A percentile compares a stretch with the other conserved stretches of the same genome.
Evolutionary conservation across 345 rosid genomes (phyloP).

Genomic region (Ceriops decandra): DNA sequence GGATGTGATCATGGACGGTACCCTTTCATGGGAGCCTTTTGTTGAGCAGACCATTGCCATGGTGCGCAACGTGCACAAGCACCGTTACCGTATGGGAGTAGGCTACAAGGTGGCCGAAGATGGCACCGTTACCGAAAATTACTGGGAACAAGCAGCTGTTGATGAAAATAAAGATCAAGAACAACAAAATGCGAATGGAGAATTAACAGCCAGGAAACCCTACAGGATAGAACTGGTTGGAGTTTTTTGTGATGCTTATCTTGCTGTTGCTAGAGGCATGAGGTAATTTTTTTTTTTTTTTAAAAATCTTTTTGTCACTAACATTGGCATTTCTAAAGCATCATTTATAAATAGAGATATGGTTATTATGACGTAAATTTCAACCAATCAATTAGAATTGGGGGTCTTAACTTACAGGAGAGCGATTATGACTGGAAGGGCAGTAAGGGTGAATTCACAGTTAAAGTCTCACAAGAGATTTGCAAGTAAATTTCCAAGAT

Average conservation of each 20-base stretch:
- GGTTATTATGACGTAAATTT: too few relatives aligned
- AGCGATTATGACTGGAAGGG: constrained; percentile 83
- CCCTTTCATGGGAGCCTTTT: constrained; percentile 87
- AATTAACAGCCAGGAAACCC: constrained; percentile 56
- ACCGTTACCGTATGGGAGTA: constrained; percentile 77
- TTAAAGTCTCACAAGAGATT: constrained; percentile 86
- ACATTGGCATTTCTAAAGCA: too few relatives aligned
- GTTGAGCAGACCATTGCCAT: constrained; percentile 83
- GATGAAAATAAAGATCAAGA: constrained; percentile 40
- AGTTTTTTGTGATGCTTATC: constrained; percentile 86
- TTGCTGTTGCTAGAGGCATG: constrained; percentile 91
- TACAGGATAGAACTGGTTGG: constrained; percentile 95
- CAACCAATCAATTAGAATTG: too few relatives aligned
- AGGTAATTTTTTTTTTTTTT: constrained; percentile 36
- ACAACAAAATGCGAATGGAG: constrained; percentile 15
- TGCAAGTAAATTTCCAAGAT: constrained; percentile 72
- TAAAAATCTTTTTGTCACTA: background rate
- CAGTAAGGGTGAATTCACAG: constrained; percentile 84
- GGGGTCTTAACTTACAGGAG: constrained; percentile 45
- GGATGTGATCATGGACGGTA: constrained; percentile 95
- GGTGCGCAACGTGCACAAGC: constrained; percentile 84
- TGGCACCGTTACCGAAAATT: constrained; percentile 67
- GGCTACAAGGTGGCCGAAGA: constrained; percentile 63
- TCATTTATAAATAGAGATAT: too few relatives aligned
- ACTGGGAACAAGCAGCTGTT: constrained; percentile 74